These are phyloP conservation scores for Amaranthus cruentus DNA, from an alignment of 148 eudicot genomes.

Conservation along the genomic window DNA sequence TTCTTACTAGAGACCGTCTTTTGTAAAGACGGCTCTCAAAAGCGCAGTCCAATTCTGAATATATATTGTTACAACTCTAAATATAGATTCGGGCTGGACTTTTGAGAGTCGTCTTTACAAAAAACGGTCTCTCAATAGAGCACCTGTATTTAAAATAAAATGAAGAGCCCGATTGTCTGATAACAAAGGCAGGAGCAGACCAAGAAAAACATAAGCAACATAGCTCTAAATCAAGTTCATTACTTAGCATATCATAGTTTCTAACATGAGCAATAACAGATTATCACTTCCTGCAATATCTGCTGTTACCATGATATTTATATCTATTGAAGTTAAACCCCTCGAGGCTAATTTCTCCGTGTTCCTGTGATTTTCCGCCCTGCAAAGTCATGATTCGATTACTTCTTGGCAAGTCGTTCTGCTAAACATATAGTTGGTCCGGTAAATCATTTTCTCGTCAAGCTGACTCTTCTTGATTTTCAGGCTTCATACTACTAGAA, in stretches of 20 bases:
- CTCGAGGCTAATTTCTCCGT: constrained; percentile 51
- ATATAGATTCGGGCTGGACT: no score
- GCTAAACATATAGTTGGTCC: constrained; percentile 74
- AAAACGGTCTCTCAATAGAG: no score
- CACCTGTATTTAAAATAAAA: no score
- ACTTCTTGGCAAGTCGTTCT: constrained; percentile 74
- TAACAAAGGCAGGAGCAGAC: no score
- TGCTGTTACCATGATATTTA: constrained; percentile 48
- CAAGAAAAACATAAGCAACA: no score
- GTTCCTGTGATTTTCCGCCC: constrained; percentile 54
- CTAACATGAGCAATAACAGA: constrained; percentile 55
- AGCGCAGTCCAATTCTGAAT: no score
- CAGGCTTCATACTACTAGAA: constrained; percentile 69
- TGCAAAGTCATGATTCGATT: constrained; percentile 66
- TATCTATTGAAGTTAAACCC: constrained; percentile 49
- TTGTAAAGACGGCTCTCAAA: no score
- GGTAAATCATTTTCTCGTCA: constrained; percentile 59
- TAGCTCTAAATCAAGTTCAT: background rate
- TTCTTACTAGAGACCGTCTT: no score
- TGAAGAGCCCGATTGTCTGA: no score
- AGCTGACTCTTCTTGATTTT: constrained; percentile 71
- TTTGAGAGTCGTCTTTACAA: no score
- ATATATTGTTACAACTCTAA: no score
- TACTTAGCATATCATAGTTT: constrained; percentile 55
- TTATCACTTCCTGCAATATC: constrained; percentile 62